These are phyloP conservation scores for Thuja plicata DNA, from an alignment of 83 land plant genomes.

Conservation along the genomic window DNA sequence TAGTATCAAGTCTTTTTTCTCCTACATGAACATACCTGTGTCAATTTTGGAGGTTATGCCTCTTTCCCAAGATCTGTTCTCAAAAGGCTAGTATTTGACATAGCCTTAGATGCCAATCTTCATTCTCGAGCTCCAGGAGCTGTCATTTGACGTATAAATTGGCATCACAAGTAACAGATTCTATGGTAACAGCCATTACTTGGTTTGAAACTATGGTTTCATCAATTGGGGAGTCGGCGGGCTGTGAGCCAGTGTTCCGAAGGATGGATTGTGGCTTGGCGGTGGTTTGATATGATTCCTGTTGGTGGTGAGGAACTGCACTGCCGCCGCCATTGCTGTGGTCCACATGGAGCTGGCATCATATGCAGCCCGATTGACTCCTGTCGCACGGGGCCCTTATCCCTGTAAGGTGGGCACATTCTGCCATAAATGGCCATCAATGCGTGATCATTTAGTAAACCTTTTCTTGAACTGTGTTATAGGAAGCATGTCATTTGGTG, in stretches of 20 bases:
- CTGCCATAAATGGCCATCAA: slow-evolving; percentile 19
- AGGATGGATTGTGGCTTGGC: slow-evolving; percentile 51
- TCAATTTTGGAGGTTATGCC: background rate
- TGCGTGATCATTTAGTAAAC: background rate
- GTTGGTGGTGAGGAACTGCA: slow-evolving; percentile 18
- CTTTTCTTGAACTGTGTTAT: slow-evolving; percentile 1
- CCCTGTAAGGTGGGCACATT: slow-evolving; percentile 72
- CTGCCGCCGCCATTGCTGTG: slow-evolving; percentile 44
- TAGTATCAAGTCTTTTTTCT: slow-evolving; percentile 13
- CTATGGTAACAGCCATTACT: slow-evolving; percentile 8
- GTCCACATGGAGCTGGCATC: slow-evolving; percentile 62
- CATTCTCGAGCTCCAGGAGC: slow-evolving; percentile 10
- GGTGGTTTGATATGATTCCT: slow-evolving; percentile 13
- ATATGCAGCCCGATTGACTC: slow-evolving; percentile 75
- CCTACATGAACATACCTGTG: slow-evolving; percentile 13
- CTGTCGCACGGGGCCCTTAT: slow-evolving; percentile 44
- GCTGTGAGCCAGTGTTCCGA: slow-evolving; percentile 77
- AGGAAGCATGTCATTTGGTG: background rate
- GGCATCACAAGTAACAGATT: slow-evolving; percentile 8
- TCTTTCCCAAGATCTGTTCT: background rate
- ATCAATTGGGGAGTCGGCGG: slow-evolving; percentile 46
- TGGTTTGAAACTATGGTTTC: slow-evolving; percentile 11
- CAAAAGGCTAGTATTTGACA: slow-evolving; percentile 7
- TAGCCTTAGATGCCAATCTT: slow-evolving; percentile 19
- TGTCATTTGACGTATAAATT: slow-evolving; percentile 15